phyloP scores from a whole-genome alignment of 768 basidiomycete genomes.

The Albatrellus ellisii region DNA sequence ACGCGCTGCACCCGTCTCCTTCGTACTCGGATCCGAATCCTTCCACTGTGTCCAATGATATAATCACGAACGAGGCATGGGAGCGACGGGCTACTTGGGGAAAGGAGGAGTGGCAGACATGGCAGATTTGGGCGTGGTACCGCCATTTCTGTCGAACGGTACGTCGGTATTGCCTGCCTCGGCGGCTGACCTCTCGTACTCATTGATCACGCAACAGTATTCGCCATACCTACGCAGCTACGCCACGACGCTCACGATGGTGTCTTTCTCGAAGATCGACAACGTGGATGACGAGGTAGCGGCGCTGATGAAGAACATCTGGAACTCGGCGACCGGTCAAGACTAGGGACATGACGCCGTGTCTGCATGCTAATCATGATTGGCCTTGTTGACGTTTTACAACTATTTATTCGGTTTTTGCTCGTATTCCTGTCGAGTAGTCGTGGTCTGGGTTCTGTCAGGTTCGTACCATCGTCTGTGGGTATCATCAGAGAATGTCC shows the following conservation, averaged over 20 bases:
- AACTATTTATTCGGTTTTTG: neutral
- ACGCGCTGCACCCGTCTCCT: conserved; percentile 17
- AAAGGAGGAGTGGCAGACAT: conserved; percentile 65
- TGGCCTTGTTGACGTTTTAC: too few species aligned
- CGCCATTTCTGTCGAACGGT: conserved; percentile 78
- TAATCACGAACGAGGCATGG: conserved; percentile 61
- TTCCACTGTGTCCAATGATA: conserved; percentile 37
- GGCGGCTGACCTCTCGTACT: neutral
- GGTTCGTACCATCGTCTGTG: too few species aligned
- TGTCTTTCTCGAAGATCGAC: conserved; percentile 57
- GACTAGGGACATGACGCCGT: conserved; percentile 14
- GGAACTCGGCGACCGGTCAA: conserved; percentile 60
- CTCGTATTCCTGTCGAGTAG: too few species aligned
- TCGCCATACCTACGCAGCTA: conserved; percentile 70
- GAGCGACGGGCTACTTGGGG: conserved; percentile 55
- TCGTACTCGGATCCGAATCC: conserved; percentile 29
- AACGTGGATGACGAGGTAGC: conserved; percentile 42
- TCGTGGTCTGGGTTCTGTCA: too few species aligned
- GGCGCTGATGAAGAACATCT: conserved; percentile 48
- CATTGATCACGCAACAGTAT: conserved; percentile 52
- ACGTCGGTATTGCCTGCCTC: neutral
- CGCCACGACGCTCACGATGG: conserved; percentile 50
- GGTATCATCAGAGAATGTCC: too few species aligned
- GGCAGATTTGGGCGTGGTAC: conserved; percentile 91
- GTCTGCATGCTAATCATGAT: neutral